phyloP scores from a whole-genome alignment of 257 asterid genomes.

The Echium plantagineum region DNA sequence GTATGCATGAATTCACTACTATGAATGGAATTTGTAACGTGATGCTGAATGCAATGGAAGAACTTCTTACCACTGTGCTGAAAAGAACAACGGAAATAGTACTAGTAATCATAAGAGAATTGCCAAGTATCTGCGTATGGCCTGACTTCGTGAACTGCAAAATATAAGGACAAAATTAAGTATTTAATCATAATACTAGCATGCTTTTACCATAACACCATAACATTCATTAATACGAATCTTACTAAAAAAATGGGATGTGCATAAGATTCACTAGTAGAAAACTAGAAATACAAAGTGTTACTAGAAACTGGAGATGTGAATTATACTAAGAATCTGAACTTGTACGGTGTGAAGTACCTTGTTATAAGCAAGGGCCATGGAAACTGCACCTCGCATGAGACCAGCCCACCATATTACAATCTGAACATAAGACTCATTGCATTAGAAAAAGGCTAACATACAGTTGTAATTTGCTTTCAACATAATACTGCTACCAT shows the following conservation, averaged over 20 bases:
- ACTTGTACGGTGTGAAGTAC: constrained; percentile 1
- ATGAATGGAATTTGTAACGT: too few relatives aligned
- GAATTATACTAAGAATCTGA: neutral
- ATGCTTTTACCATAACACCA: too few relatives aligned
- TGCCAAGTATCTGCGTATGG: constrained; percentile 20
- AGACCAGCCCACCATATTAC: constrained; percentile 42
- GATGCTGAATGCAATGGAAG: neutral
- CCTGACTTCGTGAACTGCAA: constrained; percentile 30
- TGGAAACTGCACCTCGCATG: constrained; percentile 37
- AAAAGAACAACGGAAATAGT: constrained; percentile 33
- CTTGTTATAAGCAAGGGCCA: constrained; percentile 40
- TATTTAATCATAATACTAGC: too few relatives aligned
- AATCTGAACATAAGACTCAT: constrained; percentile 16
- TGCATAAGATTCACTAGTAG: too few relatives aligned
- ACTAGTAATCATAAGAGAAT: constrained; percentile 37
- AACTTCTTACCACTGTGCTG: constrained; percentile 27
- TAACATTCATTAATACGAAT: too few relatives aligned
- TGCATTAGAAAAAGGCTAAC: too few relatives aligned
- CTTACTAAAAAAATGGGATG: too few relatives aligned
- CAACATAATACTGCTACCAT: neutral
- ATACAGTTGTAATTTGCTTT: too few relatives aligned
- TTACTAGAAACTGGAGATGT: neutral
- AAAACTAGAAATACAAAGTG: neutral
- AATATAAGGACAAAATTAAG: neutral
- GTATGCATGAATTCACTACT: too few relatives aligned